A percentile compares a stretch with the other conserved stretches of the same genome.
Evolutionary conservation across 2,329 filamentous ascomycete genomes (phyloP).

Genomic region (Paecilomyces fulvus): DNA sequence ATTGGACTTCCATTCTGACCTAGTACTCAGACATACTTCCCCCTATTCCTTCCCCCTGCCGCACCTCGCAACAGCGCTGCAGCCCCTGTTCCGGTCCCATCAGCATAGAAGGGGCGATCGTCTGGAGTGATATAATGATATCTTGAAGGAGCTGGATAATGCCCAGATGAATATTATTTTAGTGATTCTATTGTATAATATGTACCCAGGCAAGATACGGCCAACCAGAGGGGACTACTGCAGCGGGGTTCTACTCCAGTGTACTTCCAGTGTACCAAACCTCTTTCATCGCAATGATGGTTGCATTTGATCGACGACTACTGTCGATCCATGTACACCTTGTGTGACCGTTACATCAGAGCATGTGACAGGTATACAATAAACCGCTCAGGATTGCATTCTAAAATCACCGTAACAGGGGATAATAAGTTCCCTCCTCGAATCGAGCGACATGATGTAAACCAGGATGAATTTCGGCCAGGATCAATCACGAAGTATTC

Average conservation of each 20-base stretch:
- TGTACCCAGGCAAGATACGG: background rate
- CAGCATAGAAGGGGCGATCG: slow-evolving; percentile 17
- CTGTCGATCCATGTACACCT: too few relatives aligned
- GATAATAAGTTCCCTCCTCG: background rate
- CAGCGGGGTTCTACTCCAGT: background rate
- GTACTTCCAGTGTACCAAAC: background rate
- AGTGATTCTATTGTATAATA: background rate
- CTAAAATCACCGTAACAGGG: too few relatives aligned
- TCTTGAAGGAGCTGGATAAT: background rate
- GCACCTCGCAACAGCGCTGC: slow-evolving; percentile 28
- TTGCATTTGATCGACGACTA: too few relatives aligned
- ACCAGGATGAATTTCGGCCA: background rate
- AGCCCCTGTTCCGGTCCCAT: slow-evolving; percentile 40
- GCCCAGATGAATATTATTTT: background rate
- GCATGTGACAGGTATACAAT: too few relatives aligned
- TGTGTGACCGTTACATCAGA: too few relatives aligned
- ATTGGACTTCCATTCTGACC: slow-evolving; percentile 5
- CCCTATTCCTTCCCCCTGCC: slow-evolving; percentile 54
- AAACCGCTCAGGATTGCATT: too few relatives aligned
- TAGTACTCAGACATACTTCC: slow-evolving; percentile 50
- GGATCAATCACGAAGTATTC: background rate
- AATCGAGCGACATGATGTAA: too few relatives aligned
- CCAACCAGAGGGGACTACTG: background rate
- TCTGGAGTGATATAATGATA: background rate
- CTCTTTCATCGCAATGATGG: too few relatives aligned